Evolutionary conservation across 345 rosid species (phyloP), one percentile per base, ranked within the genome.

Genomic region (Acer campestre): DNA sequence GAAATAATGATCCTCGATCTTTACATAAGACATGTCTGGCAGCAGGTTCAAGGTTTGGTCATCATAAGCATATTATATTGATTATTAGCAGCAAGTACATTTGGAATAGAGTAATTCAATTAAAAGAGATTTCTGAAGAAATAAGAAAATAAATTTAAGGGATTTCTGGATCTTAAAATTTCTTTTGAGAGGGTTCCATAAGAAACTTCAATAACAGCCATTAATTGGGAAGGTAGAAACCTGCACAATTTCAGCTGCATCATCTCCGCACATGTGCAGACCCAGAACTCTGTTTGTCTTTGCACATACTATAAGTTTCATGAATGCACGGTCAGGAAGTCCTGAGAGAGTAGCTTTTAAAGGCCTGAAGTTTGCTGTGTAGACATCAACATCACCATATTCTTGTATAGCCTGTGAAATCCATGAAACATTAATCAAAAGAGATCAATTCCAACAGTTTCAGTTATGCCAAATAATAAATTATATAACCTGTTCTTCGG

Each of bases 301-400:
- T 46, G 95, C 92, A 85, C 92, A 92, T 71, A 93, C 97, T 67
- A 95, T 81, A 63, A 95, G 92, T 85, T 93, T 95, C 98, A 95
- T 91, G 74, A 92, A 90, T 67, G 83, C 88, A 3, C 92, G 87
- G 82, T 95, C 99, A 29, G 98, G 99, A 80, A 93, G 97, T 69
- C 99, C 99, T 14, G 98, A 93, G 44, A 95, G 89, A 58, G 97
- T 95, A 55, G 98, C 96, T 83, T 95, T 95, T 73, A 95, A 81
- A 18, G 99, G 98, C 85, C 87, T 91, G 86, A 95, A 93, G 82
- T 92, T 92, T 74, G 98, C 89, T 22, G 98, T 91, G 90, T 68
- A 93, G 80, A 93, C 81, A 79, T 95, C 99, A 25, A 95, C 29
- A 53, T 95, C 95, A 38, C 98, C 95, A 76, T 84, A 88, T 71